These are phyloP conservation scores for Colletotrichum sp. DNA, from an alignment of 2,329 filamentous ascomycete species.

Conservation along the genomic window DNA sequence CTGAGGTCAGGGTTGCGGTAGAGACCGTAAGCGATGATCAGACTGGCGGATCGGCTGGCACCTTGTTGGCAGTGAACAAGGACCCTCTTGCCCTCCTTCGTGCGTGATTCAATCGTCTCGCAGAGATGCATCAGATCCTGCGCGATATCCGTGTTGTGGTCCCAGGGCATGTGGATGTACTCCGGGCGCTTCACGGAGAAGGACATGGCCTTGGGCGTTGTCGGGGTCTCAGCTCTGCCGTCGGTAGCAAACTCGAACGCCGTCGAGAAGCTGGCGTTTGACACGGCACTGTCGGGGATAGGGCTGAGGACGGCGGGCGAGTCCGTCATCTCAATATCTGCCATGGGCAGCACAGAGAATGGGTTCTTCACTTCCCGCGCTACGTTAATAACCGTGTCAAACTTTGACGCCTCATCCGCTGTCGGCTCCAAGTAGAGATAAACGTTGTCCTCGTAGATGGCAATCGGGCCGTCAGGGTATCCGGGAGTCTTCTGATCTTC, in stretches of 20 bases:
- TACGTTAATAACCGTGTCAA: slow-evolving; percentile 86
- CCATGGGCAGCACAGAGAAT: slow-evolving; percentile 51
- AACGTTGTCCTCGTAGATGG: slow-evolving; percentile 80
- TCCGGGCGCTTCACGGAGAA: slow-evolving; percentile 64
- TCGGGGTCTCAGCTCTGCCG: slow-evolving; percentile 52
- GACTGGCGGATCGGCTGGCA: slow-evolving; percentile 81
- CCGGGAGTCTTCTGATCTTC: slow-evolving; percentile 82
- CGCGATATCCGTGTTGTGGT: slow-evolving; percentile 87
- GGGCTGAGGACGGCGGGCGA: slow-evolving; percentile 47
- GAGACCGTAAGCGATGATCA: slow-evolving; percentile 86
- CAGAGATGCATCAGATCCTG: slow-evolving; percentile 78
- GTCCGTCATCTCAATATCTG: slow-evolving; percentile 30
- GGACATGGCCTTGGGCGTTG: slow-evolving; percentile 59
- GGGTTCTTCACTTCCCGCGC: slow-evolving; percentile 83
- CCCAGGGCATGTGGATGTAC: slow-evolving; percentile 88
- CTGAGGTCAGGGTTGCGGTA: slow-evolving; percentile 78
- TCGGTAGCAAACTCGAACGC: slow-evolving; percentile 60
- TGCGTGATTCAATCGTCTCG: slow-evolving; percentile 75
- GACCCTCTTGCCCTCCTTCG: slow-evolving; percentile 76
- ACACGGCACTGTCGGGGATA: slow-evolving; percentile 61
- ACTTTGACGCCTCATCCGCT: slow-evolving; percentile 75
- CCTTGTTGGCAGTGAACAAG: slow-evolving; percentile 87
- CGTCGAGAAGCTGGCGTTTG: slow-evolving; percentile 63
- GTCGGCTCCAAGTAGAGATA: slow-evolving; percentile 83
- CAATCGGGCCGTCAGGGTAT: slow-evolving; percentile 82